Evolutionary conservation across 805 yeast species (phyloP).

Genomic region (Ogataea nakhonphanomensis): DNA sequence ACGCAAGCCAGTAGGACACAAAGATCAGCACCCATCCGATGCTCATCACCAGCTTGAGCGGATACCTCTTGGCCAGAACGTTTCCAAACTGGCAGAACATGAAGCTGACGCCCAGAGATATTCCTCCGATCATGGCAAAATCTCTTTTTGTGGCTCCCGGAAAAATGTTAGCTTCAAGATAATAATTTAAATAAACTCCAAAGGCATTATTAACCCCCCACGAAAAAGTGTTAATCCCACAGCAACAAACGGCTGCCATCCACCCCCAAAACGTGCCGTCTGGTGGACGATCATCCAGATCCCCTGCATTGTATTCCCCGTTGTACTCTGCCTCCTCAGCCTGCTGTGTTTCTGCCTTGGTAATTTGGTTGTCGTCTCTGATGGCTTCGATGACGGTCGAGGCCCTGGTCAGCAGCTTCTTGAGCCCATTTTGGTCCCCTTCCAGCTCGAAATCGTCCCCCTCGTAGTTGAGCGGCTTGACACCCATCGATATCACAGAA

Average conservation of each 20-base stretch:
- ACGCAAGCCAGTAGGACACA: conserved; percentile 42
- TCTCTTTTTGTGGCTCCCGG: conserved; percentile 49
- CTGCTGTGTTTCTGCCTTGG: conserved; percentile 15
- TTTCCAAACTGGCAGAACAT: conserved; percentile 56
- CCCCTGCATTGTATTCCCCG: conserved; percentile 31
- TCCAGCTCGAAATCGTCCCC: not conserved
- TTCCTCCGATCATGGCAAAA: conserved; percentile 55
- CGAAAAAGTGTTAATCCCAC: conserved; percentile 36
- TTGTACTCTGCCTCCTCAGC: conserved; percentile 21
- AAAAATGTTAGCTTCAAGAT: conserved; percentile 39
- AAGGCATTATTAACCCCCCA: conserved; percentile 56
- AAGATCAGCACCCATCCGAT: conserved; percentile 41
- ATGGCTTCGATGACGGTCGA: conserved; percentile 28
- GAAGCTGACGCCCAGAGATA: conserved; percentile 54
- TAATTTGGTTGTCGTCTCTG: conserved; percentile 29
- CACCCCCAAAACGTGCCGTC: conserved; percentile 49
- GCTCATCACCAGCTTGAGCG: conserved; percentile 44
- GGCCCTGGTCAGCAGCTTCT: conserved; percentile 19
- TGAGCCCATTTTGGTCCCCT: not conserved
- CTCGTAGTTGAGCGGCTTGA: not conserved
- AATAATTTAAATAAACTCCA: conserved; percentile 53
- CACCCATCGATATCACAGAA: not conserved
- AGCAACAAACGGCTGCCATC: conserved; percentile 40
- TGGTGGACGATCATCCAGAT: conserved; percentile 34
- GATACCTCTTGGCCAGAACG: conserved; percentile 45